A percentile compares a stretch with the other conserved stretches of the same genome.
Evolutionary conservation across 2,329 filamentous ascomycete species (phyloP).

Genomic region (Fusarium ambrosium): DNA sequence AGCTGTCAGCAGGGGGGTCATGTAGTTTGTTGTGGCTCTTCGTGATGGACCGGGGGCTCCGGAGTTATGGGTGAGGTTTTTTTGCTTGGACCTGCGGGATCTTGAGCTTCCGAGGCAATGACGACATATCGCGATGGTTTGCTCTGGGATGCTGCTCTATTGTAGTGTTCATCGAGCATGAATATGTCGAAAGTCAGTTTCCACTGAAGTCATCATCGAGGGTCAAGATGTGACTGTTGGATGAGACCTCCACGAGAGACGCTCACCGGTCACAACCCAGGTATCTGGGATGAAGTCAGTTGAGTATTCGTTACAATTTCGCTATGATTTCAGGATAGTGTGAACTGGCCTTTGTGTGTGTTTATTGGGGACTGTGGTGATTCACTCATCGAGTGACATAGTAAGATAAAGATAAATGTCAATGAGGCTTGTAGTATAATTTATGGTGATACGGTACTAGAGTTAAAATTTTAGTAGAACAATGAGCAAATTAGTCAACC

Average conservation of each 20-base stretch:
- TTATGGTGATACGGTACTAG: too few relatives aligned
- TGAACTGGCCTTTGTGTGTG: too few relatives aligned
- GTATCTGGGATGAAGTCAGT: background rate
- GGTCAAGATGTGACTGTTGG: background rate
- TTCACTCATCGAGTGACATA: too few relatives aligned
- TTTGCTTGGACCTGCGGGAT: conserved; percentile 2
- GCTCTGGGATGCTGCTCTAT: background rate
- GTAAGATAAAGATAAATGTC: too few relatives aligned
- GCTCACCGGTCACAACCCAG: background rate
- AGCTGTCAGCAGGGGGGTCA: conserved; percentile 4
- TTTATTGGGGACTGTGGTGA: too few relatives aligned
- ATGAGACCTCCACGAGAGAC: background rate
- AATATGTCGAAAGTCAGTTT: background rate
- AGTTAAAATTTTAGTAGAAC: too few relatives aligned
- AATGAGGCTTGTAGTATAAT: too few relatives aligned
- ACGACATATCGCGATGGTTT: background rate
- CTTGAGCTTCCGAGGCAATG: background rate
- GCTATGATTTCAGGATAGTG: background rate
- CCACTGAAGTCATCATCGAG: background rate
- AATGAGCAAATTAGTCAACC: too few relatives aligned
- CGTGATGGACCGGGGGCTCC: conserved; percentile 17
- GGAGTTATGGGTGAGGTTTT: background rate
- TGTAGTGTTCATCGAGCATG: background rate
- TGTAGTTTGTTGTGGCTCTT: conserved; percentile 17
- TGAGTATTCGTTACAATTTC: background rate